phyloP scores from a whole-genome alignment of 352 stramenopile species.

The Pythium chondricola region DNA sequence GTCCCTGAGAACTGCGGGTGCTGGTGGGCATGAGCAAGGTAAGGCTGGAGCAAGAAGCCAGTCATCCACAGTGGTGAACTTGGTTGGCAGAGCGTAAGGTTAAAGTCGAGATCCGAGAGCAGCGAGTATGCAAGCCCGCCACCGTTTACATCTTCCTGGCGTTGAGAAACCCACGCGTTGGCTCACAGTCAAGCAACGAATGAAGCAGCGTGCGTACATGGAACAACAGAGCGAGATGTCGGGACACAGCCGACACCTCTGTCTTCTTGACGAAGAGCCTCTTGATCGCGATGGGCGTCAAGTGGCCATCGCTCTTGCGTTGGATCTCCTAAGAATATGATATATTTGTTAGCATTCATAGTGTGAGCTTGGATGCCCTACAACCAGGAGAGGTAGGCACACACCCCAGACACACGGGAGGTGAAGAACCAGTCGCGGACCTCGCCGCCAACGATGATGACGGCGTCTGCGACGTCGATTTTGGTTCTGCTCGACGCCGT shows the following conservation, averaged over 20 bases:
- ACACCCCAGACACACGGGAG: constrained; percentile 41
- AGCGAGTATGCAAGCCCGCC: constrained; percentile 27
- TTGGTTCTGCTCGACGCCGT: constrained; percentile 26
- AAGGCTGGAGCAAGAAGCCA: constrained; percentile 46
- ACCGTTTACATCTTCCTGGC: constrained; percentile 37
- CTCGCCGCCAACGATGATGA: constrained; percentile 39
- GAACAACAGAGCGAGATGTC: constrained; percentile 22
- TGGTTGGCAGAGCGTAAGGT: constrained; percentile 38
- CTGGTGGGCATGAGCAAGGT: constrained; percentile 20
- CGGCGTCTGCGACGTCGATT: constrained; percentile 51
- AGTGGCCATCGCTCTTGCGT: constrained; percentile 29
- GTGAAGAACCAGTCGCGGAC: constrained; percentile 57
- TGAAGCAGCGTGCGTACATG: constrained; percentile 15
- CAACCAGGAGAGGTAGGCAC: neutral
- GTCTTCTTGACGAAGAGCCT: constrained; percentile 25
- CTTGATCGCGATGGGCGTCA: constrained; percentile 41
- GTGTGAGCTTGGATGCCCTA: neutral
- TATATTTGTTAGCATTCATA: neutral
- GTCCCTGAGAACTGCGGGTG: constrained; percentile 29
- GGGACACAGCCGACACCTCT: constrained; percentile 14
- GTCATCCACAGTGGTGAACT: constrained; percentile 34
- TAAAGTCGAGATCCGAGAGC: constrained; percentile 54
- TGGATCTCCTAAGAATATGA: constrained; percentile 35
- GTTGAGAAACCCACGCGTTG: constrained; percentile 6
- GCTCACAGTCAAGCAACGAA: neutral